Percentiles rank a stretch among this genome's conserved stretches.
phyloP scores from a whole-genome alignment of 1,139 yeast genomes.

The Protomyces inundatus region DNA sequence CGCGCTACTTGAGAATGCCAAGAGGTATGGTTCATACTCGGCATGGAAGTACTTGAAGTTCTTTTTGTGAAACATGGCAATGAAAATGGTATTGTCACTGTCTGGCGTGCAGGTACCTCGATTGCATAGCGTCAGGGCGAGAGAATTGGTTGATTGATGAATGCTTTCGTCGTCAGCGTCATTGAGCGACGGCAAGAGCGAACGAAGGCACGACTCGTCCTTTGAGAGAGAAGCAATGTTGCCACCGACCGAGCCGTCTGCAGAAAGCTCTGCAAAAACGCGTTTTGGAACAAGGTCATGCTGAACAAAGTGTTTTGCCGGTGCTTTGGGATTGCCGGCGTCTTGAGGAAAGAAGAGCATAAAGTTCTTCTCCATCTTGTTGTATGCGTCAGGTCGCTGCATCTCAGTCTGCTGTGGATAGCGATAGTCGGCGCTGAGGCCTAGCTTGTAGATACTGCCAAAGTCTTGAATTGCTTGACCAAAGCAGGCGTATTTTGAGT shows the following conservation, averaged over 20 bases:
- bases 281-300: conserved; percentile 8
- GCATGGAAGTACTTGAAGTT: conserved; percentile 18
- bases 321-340: neutral
- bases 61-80: conserved; percentile 20
- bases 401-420: conserved; percentile 5
- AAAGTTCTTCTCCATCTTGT: conserved; percentile 17
- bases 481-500: conserved; percentile 11
- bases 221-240: neutral
- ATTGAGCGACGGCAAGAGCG: neutral
- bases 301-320: neutral
- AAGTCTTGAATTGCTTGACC: conserved; percentile 21
- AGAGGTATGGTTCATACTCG: conserved; percentile 20
- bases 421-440: neutral
- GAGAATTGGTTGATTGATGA: conserved; percentile 19
- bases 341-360: conserved; percentile 4
- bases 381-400: conserved; percentile 15
- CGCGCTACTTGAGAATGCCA: neutral
- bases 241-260: conserved; percentile 14
- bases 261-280: conserved; percentile 4
- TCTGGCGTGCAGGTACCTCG: conserved; percentile 7
- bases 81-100: conserved; percentile 5
- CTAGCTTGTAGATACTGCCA: neutral
- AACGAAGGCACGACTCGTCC: conserved; percentile 8
- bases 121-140: conserved; percentile 18
- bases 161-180: neutral